Evolutionary conservation across 805 yeast genomes (phyloP), one percentile per base, ranked within the genome.

Genomic region (Maudiozyma serrabonitensis): DNA sequence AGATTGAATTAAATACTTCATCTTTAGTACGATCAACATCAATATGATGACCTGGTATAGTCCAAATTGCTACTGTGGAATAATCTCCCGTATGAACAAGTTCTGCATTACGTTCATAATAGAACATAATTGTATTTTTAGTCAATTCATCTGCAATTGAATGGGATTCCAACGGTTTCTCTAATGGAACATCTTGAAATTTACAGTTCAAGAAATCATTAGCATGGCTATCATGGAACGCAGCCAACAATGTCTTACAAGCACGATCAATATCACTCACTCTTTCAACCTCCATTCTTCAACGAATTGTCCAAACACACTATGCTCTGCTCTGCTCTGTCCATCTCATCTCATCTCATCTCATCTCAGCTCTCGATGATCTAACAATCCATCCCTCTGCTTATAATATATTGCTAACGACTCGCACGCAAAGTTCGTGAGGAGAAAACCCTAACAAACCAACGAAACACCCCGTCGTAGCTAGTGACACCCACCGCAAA

Each of bases 11-110:
- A 56, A 67, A 67, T 16, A 41, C 50, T 0, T 54, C 52, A 46
- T 66, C 70, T 39, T 56, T 53, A 15, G 67, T 63, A 11, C 53
- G 47, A 15, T 56, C 54, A 18, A 60, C 55, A 21, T 59, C 56
- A 28, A 60, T 52, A 47, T 57, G 62, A 9, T 39, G 40, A 15
- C 60, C 59, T 28, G 68, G 69, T 13, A 52, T 46, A 12, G 62
- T 56, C 58, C 62, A 63, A 34, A 66, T 55, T 16, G 65, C 64
- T 19, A 62, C 68, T 25, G 69, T 68, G 53, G 66, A 62, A 52
- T 58, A 66, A 45, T 63, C 53, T 49, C 64, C 64, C 28, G 62
- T 60, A 49, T 67, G 63, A 31, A 57, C 56, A 13, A 66, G 45
- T 41, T 66, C 68, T 18, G 68, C 70, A 37, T 67, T 67, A 35